These are phyloP conservation scores for Serendipita indica DNA, from an alignment of 768 basidiomycete species.

Conservation along the genomic window DNA sequence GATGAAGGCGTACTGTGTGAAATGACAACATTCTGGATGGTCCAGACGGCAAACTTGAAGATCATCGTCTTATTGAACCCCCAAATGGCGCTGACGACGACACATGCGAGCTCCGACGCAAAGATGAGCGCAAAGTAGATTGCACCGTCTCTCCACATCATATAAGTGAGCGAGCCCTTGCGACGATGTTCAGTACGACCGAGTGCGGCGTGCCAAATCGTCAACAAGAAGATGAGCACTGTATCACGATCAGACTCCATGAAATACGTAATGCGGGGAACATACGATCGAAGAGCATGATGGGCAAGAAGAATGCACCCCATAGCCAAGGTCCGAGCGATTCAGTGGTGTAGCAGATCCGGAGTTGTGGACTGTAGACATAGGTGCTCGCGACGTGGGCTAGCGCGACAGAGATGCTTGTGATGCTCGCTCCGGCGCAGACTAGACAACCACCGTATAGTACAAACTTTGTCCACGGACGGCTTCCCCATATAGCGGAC, in stretches of 20 bases:
- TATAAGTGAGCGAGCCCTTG: neutral
- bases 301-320: constrained; percentile 2
- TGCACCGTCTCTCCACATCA: neutral
- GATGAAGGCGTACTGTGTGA: neutral
- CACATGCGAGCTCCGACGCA: neutral
- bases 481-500: neutral
- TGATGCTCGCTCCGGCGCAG: neutral
- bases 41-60: constrained; percentile 3
- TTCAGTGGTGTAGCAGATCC: neutral
- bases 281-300: neutral
- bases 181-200: neutral
- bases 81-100: neutral
- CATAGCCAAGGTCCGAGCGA: neutral
- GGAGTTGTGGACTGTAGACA: neutral
- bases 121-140: constrained; percentile 1
- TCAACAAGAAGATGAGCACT: neutral
- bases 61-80: constrained; percentile 5
- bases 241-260: neutral
- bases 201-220: neutral
- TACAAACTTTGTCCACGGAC: neutral
- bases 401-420: neutral
- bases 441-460: neutral
- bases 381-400: neutral
- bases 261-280: neutral
- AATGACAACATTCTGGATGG: neutral